Percentiles rank a stretch among this genome's conserved stretches.
phyloP scores from a whole-genome alignment of 192 early-diverging fungal species.

The Backusella macrospora region DNA sequence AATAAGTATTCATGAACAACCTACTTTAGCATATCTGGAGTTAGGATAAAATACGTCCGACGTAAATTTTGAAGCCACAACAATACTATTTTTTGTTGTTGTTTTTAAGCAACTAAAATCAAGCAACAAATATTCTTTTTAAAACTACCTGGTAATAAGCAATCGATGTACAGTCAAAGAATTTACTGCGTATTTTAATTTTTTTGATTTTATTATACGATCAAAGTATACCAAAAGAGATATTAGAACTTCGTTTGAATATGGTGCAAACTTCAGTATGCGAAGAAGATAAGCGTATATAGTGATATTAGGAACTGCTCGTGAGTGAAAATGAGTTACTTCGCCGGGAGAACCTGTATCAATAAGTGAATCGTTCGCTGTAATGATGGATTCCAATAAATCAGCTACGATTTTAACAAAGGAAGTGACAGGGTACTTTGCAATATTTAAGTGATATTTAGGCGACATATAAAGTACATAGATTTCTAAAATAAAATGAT shows the following conservation, averaged over 20 bases:
- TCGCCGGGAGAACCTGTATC: conserved; percentile 15
- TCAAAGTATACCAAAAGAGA: conserved; percentile 78
- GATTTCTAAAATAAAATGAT: conserved; percentile 11
- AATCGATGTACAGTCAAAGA: conserved; percentile 74
- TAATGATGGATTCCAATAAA: conserved; percentile 53
- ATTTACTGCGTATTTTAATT: conserved; percentile 59
- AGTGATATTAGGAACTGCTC: conserved; percentile 66
- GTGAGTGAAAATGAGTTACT: conserved; percentile 72
- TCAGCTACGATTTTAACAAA: conserved; percentile 52
- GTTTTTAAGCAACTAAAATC: neutral
- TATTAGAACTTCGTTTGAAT: conserved; percentile 68
- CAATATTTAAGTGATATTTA: conserved; percentile 43
- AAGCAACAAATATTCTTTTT: neutral
- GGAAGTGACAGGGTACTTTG: conserved; percentile 46
- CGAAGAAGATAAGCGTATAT: conserved; percentile 66
- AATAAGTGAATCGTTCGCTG: conserved; percentile 49
- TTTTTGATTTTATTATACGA: conserved; percentile 54
- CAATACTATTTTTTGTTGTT: conserved; percentile 45
- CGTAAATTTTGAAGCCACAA: conserved; percentile 74
- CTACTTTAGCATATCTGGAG: conserved; percentile 69
- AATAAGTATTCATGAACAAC: neutral
- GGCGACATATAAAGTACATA: conserved; percentile 1
- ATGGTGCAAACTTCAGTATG: conserved; percentile 69
- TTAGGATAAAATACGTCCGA: conserved; percentile 79
- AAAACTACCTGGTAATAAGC: conserved; percentile 47